Base-by-base conservation (phyloP, 2,329 filamentous ascomycete species). In the Chaetomiaceae sp. region DNA sequence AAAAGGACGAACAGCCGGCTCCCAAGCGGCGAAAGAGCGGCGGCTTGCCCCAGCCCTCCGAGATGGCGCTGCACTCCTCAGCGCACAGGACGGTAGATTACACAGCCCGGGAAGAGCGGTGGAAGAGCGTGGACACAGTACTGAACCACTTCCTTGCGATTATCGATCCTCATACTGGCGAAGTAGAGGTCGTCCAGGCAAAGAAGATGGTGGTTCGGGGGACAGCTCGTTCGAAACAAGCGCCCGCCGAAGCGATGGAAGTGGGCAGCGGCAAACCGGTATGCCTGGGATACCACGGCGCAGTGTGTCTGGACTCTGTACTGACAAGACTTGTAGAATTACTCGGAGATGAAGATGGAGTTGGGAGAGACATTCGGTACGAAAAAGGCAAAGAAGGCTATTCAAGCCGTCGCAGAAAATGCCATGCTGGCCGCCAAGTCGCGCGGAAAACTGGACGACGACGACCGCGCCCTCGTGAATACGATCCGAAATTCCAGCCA, bases 301-400 rank as follows among this genome's bases (percentile, higher is more conserved):
- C 5, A 1, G 27, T 33, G 25, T 18, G 38, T 34, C 18, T 30
- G 14, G 7, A 25, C 11, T 34, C 46, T 23, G 47, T 60, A 33
- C 60, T 65, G 60, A 67, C 65, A 34, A n/a, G 16, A 43, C 33
- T 33, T 61, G 21, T 53, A 85, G 81, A 79, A 73, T 40, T 79
- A 78, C 63, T 72, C 78, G 62, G 80, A 85, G 25, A 79, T 80
- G 65, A 81, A 81, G 61, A 85, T 83, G 61, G 81, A 85, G 2
- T 81, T 95, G 11, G 87, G 87, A 36, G 79, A 87, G 62, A 83
- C 86, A 29, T 95, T 95, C 64, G 89, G 89, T 67, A 92, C 88
- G 23, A 90, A 89, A 74, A 92, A 91, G 71, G 86, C 89, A 20
- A 87, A 85, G 75, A 92, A 91, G 72, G 86, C 59, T 2, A 82